Evolutionary conservation across 2,329 filamentous ascomycete genomes (phyloP).

Genomic region (Talaromyces atroroseus): DNA sequence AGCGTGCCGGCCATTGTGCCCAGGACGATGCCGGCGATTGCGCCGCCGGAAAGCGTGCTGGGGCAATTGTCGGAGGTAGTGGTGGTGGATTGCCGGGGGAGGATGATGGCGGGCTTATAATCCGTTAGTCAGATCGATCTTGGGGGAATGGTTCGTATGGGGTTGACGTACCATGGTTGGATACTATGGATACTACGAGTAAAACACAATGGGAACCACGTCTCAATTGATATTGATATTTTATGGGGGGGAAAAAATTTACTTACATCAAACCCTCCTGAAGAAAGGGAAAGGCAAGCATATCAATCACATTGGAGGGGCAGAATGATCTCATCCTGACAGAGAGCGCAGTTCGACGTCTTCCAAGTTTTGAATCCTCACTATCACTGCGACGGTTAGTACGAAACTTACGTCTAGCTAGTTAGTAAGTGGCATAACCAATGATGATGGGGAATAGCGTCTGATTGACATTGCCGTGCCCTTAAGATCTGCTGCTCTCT

Average conservation of each 20-base stretch:
- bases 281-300: neutral
- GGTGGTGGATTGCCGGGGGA: conserved; percentile 5
- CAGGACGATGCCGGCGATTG: conserved; percentile 36
- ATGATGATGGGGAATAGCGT: too few relatives aligned
- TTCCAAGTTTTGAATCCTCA: neutral
- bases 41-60: conserved; percentile 29
- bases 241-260: neutral
- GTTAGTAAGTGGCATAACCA: too few relatives aligned
- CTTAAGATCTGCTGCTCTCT: too few relatives aligned
- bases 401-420: too few relatives aligned
- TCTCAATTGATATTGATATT: neutral
- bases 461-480: too few relatives aligned
- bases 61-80: conserved; percentile 19
- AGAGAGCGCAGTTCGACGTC: neutral
- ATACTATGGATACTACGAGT: neutral
- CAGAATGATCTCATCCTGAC: neutral
- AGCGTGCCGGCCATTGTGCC: conserved; percentile 35
- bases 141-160: neutral
- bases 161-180: conserved; percentile 7
- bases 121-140: neutral
- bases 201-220: too few relatives aligned
- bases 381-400: neutral
- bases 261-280: neutral
- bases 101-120: neutral
- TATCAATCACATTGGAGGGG: neutral